These are phyloP conservation scores for Venturiaceae sp. DNA, from an alignment of 2,329 filamentous ascomycete genomes.

Conservation along the genomic window DNA sequence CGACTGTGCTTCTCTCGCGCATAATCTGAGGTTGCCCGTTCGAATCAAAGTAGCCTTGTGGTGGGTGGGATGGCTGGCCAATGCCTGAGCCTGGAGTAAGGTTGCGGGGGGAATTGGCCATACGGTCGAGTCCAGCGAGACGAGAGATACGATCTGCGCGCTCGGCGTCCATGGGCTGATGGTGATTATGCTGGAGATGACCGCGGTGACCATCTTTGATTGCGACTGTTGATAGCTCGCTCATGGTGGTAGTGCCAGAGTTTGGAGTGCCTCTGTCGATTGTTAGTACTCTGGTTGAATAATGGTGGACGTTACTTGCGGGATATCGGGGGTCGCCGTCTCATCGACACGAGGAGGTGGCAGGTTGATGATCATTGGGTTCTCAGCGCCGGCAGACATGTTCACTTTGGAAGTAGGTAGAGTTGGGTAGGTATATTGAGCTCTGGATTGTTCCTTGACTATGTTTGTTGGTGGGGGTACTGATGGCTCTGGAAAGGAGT, in stretches of 20 bases:
- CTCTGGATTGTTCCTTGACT: no score
- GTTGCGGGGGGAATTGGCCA: constrained; percentile 43
- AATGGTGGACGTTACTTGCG: neutral
- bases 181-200: constrained; percentile 53
- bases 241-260: constrained; percentile 84
- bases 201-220: constrained; percentile 96
- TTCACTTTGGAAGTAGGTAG: neutral
- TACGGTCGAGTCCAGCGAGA: constrained; percentile 80
- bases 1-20: constrained; percentile 76
- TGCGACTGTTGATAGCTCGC: constrained; percentile 81
- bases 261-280: constrained; percentile 76
- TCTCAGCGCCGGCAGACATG: neutral
- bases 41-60: constrained; percentile 61
- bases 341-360: constrained; percentile 1
- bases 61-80: constrained; percentile 21
- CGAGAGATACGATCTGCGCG: constrained; percentile 92
- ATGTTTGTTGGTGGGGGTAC: no score
- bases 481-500: no score
- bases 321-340: neutral
- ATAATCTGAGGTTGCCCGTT: constrained; percentile 57
- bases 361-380: constrained; percentile 5
- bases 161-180: constrained; percentile 77
- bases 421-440: neutral
- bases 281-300: neutral
- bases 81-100: constrained; percentile 27